A percentile compares a stretch with the other conserved stretches of the same genome.
These are phyloP conservation scores for Cyberlindnera bimundalis DNA, from an alignment of 805 yeast genomes.

Conservation along the genomic window DNA sequence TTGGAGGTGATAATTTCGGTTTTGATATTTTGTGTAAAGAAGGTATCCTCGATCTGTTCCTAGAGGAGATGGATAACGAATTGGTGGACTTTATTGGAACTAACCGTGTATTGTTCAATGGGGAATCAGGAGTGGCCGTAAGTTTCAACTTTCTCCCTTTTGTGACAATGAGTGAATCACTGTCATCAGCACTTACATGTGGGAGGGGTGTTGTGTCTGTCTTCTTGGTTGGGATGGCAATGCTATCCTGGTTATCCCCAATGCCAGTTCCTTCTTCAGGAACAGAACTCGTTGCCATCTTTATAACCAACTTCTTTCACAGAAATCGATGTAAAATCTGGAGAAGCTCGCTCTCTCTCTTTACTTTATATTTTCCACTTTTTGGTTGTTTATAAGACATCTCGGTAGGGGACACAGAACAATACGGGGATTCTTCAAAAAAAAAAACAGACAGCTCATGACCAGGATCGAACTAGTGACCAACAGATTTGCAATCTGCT, in stretches of 20 bases:
- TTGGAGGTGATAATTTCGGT: slow-evolving; percentile 16
- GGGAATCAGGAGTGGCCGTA: slow-evolving; percentile 1
- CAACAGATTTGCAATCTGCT: slow-evolving; percentile 98
- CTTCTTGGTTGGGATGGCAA: slow-evolving; percentile 5
- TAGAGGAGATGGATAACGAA: slow-evolving; percentile 1
- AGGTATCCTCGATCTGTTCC: slow-evolving; percentile 3
- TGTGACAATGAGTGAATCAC: slow-evolving; percentile 1
- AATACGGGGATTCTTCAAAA: not conserved
- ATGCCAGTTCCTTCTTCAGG: too few relatives aligned
- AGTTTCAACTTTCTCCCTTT: slow-evolving; percentile 10
- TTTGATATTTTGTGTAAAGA: slow-evolving; percentile 8
- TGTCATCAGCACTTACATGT: slow-evolving; percentile 1
- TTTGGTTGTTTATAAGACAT: not conserved
- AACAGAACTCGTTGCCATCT: too few relatives aligned
- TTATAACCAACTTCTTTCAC: too few relatives aligned
- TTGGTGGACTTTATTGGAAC: slow-evolving; percentile 1
- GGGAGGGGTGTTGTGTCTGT: slow-evolving; percentile 1
- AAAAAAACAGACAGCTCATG: slow-evolving; percentile 6
- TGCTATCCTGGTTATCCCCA: not conserved
- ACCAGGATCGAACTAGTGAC: slow-evolving; percentile 94
- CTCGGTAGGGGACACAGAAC: not conserved
- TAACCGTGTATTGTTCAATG: not conserved
- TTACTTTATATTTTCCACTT: not conserved
- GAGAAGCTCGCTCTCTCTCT: not conserved
- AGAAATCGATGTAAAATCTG: too few relatives aligned